phyloP scores from a whole-genome alignment of 2,329 filamentous ascomycete genomes.

The Colletotrichum sp. region DNA sequence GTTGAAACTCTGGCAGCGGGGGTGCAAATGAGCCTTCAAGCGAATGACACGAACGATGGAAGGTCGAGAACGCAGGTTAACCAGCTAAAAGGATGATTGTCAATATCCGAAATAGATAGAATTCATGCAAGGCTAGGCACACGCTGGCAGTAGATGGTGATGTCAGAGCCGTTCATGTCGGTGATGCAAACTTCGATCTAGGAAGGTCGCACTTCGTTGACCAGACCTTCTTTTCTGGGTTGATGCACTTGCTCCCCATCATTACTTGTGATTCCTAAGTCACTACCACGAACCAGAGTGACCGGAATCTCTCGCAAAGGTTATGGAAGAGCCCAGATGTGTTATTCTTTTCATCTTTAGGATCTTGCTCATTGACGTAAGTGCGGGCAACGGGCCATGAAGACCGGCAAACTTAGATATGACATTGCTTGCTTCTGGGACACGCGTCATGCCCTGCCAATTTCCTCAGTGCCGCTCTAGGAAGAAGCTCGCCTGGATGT shows the following conservation, averaged over 20 bases:
- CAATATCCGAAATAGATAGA: no score
- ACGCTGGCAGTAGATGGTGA: fast-evolving
- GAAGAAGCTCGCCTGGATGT: not conserved
- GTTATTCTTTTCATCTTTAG: fast-evolving
- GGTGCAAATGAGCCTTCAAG: fast-evolving
- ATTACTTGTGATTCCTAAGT: fast-evolving
- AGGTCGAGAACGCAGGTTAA: fast-evolving
- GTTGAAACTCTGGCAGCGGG: not conserved
- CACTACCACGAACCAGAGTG: not conserved
- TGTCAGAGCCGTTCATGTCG: fast-evolving
- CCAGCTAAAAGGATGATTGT: not conserved
- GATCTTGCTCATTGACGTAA: fast-evolving
- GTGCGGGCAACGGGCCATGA: fast-evolving
- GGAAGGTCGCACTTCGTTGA: not conserved
- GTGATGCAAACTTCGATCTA: fast-evolving
- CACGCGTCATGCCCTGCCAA: fast-evolving
- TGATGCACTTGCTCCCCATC: not conserved
- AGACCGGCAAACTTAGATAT: fast-evolving
- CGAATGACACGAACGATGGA: not conserved
- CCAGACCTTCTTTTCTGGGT: not conserved
- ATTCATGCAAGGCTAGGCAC: no score
- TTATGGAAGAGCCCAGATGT: not conserved
- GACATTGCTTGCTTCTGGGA: not conserved
- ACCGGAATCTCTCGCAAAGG: not conserved
- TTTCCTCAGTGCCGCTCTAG: fast-evolving